Conservation (phyloP, 805 yeast species). For the Tetrapisispora nanseiensis region DNA sequence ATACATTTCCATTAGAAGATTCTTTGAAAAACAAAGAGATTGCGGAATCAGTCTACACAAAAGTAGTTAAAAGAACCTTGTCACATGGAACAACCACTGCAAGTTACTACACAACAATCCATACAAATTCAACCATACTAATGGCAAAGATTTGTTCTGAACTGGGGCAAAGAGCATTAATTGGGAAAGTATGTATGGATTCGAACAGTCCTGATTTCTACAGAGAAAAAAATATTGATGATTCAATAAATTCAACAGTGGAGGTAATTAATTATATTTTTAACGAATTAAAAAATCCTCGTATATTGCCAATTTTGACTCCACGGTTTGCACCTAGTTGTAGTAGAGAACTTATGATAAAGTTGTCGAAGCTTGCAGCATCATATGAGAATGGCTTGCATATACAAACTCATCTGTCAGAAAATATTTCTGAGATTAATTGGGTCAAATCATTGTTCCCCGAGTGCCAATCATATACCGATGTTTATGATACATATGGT, state of each 20-base stretch:
- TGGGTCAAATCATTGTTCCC: conserved; percentile 72
- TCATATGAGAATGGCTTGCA: conserved; percentile 37
- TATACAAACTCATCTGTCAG: conserved; percentile 87
- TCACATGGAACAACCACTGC: conserved; percentile 85
- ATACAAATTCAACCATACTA: conserved; percentile 60
- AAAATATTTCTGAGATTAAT: conserved; percentile 62
- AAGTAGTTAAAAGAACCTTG: conserved; percentile 62
- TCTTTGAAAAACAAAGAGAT: conserved; percentile 42
- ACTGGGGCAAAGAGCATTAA: conserved; percentile 75
- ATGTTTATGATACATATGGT: conserved; percentile 59
- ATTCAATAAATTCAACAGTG: conserved; percentile 44
- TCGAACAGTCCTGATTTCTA: conserved; percentile 67
- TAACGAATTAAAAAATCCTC: conserved; percentile 41
- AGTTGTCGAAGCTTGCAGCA: conserved; percentile 52
- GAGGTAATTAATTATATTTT: conserved; percentile 49
- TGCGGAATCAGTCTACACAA: conserved; percentile 56
- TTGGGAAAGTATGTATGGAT: conserved; percentile 95
- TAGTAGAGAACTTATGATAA: conserved; percentile 46
- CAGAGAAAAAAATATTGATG: conserved; percentile 42
- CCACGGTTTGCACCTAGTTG: conserved; percentile 94
- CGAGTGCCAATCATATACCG: conserved; percentile 54
- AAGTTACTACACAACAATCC: conserved; percentile 83
- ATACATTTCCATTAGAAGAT: conserved; percentile 85
- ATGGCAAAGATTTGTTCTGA: conserved; percentile 62
- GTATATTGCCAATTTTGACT: conserved; percentile 68